phyloP scores from a whole-genome alignment of 345 rosid species.

The Lepidium didymum region DNA sequence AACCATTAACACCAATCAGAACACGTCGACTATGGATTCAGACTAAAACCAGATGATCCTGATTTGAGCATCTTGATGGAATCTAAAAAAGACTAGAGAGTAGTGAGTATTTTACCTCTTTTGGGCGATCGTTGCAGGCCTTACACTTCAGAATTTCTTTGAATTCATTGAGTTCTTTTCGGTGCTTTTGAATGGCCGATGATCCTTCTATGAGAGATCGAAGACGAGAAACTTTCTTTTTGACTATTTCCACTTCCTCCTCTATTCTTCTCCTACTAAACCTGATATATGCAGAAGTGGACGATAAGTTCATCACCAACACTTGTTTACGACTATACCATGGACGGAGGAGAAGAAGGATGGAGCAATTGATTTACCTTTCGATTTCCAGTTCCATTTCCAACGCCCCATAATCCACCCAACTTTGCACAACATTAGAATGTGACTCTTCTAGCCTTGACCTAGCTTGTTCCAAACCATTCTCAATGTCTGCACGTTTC shows the following conservation, averaged over 20 bases:
- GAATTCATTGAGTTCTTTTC: slow-evolving; percentile 75
- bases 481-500: slow-evolving; percentile 50
- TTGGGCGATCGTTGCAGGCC: slow-evolving; percentile 74
- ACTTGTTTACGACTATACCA: not conserved
- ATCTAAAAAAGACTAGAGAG: not conserved
- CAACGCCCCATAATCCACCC: slow-evolving; percentile 41
- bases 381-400: slow-evolving; percentile 65
- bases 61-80: not conserved
- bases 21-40: not conserved
- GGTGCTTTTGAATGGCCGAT: slow-evolving; percentile 60
- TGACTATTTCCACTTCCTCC: slow-evolving; percentile 62
- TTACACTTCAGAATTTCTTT: slow-evolving; percentile 87
- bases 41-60: not conserved
- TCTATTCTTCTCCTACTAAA: slow-evolving; percentile 68
- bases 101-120: slow-evolving; percentile 53
- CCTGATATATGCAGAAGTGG: slow-evolving; percentile 31
- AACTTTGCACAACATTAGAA: slow-evolving; percentile 51
- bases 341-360: not conserved
- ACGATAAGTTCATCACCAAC: not conserved
- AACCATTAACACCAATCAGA: slow-evolving; percentile 20
- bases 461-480: slow-evolving; percentile 53
- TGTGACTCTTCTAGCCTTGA: slow-evolving; percentile 60
- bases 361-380: slow-evolving; percentile 46
- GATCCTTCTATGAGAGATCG: slow-evolving; percentile 62
- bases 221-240: slow-evolving; percentile 60